These are phyloP conservation scores for Esteya vermicola DNA, from an alignment of 2,329 filamentous ascomycete genomes.

Conservation along the genomic window DNA sequence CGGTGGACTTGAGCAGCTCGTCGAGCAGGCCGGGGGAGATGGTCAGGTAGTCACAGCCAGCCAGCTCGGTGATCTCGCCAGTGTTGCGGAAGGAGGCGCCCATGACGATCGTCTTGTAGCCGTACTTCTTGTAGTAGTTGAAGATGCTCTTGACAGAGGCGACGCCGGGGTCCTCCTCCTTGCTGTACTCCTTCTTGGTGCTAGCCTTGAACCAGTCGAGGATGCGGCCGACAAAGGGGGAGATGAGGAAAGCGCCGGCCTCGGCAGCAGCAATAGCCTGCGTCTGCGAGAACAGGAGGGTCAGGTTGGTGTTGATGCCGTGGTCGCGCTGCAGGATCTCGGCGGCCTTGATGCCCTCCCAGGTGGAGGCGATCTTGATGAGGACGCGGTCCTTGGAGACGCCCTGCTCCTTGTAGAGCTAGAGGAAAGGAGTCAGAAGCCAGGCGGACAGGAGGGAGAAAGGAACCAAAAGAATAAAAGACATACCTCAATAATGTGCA, in stretches of 20 bases:
- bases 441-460: not conserved
- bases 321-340: conserved; percentile 93
- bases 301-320: conserved; percentile 96
- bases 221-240: conserved; percentile 96
- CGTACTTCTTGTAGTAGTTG: conserved; percentile 99
- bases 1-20: conserved; percentile 76
- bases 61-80: conserved; percentile 95
- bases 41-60: conserved; percentile 96
- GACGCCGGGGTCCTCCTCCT: conserved; percentile 91
- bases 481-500: conserved; percentile 86
- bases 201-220: conserved; percentile 98
- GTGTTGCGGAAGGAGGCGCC: conserved; percentile 93
- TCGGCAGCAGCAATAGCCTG: conserved; percentile 95
- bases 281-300: conserved; percentile 90
- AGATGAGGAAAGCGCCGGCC: conserved; percentile 93
- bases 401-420: conserved; percentile 91
- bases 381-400: conserved; percentile 88
- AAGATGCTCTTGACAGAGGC: conserved; percentile 86
- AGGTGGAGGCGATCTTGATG: conserved; percentile 98
- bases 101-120: conserved; percentile 99
- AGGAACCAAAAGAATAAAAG: too few relatives aligned
- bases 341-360: conserved; percentile 98
- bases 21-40: conserved; percentile 94
- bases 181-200: conserved; percentile 83
- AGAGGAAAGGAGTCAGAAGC: conserved; percentile 5